A percentile compares a stretch with the other conserved stretches of the same genome.
Conservation (phyloP, 345 rosid species). For the Aegle marmelos region DNA sequence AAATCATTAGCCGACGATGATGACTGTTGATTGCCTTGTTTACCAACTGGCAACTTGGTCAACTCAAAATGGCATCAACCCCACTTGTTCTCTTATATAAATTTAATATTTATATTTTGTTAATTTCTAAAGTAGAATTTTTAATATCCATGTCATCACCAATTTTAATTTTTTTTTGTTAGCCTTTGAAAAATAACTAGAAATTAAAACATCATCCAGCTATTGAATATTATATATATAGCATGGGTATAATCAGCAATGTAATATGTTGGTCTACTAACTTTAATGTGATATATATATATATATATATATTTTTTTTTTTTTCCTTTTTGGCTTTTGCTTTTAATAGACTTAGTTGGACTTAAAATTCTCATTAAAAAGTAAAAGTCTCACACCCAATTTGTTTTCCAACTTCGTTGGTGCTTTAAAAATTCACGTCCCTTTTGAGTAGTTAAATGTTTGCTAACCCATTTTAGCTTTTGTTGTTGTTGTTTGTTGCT, state of each 20-base stretch:
- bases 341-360: background rate
- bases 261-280: background rate
- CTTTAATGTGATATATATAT: background rate
- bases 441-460: background rate
- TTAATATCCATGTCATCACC: background rate
- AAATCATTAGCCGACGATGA: constrained; percentile 5
- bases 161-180: background rate
- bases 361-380: background rate
- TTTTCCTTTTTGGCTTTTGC: background rate
- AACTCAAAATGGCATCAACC: background rate
- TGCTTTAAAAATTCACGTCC: background rate
- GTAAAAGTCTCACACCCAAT: background rate
- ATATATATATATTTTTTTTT: too few relatives aligned
- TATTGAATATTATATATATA: too few relatives aligned
- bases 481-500: background rate
- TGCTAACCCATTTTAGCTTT: background rate
- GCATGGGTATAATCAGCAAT: background rate
- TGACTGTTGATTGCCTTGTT: constrained; percentile 1
- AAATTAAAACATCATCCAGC: background rate
- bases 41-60: background rate
- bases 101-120: background rate
- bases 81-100: background rate
- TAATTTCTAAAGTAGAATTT: background rate
- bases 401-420: background rate
- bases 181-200: background rate